Conservation (phyloP, 495 filamentous ascomycete species). For the Thozetella sp. region DNA sequence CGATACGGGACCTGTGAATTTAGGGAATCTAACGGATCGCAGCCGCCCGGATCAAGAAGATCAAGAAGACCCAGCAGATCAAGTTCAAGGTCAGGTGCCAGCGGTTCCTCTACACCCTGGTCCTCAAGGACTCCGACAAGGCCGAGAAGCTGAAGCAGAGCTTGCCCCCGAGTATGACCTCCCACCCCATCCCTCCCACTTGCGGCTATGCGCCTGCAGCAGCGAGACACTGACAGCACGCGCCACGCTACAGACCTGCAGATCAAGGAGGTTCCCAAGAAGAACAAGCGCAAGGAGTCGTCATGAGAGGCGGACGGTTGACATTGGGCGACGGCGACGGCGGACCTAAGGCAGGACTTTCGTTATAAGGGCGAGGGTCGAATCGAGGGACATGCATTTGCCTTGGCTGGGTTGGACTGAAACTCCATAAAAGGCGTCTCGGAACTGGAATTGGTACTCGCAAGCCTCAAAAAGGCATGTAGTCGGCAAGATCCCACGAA, state of each 20-base stretch:
- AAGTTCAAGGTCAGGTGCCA: slow-evolving; percentile 99
- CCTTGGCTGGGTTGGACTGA: slow-evolving; percentile 7
- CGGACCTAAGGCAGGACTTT: neutral
- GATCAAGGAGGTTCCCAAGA: slow-evolving; percentile 51
- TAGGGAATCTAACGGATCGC: slow-evolving; percentile 39
- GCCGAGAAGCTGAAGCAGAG: slow-evolving; percentile 99
- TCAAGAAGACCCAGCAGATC: slow-evolving; percentile 80
- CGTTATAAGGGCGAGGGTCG: slow-evolving; percentile 1
- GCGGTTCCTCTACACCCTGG: slow-evolving; percentile 92
- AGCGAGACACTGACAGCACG: slow-evolving; percentile 1
- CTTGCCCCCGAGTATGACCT: slow-evolving; percentile 83
- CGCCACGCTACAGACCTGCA: slow-evolving; percentile 33
- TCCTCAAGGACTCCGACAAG: slow-evolving; percentile 97
- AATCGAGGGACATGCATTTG: slow-evolving; percentile 11
- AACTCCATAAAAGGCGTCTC: slow-evolving; percentile 40
- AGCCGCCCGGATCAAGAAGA: slow-evolving; percentile 99
- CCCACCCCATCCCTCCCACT: neutral
- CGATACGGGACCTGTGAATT: slow-evolving; percentile 3
- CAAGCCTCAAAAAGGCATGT: slow-evolving; percentile 12
- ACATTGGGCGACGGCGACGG: slow-evolving; percentile 7
- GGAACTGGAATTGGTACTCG: slow-evolving; percentile 17
- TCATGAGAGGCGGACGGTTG: slow-evolving; percentile 16
- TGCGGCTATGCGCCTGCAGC: neutral
- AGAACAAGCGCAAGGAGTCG: slow-evolving; percentile 44
- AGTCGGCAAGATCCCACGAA: slow-evolving; percentile 13